Percentiles rank a stretch among this genome's conserved stretches.
Conservation (phyloP, 768 basidiomycete genomes). For the Rossbeevera mucosa region DNA sequence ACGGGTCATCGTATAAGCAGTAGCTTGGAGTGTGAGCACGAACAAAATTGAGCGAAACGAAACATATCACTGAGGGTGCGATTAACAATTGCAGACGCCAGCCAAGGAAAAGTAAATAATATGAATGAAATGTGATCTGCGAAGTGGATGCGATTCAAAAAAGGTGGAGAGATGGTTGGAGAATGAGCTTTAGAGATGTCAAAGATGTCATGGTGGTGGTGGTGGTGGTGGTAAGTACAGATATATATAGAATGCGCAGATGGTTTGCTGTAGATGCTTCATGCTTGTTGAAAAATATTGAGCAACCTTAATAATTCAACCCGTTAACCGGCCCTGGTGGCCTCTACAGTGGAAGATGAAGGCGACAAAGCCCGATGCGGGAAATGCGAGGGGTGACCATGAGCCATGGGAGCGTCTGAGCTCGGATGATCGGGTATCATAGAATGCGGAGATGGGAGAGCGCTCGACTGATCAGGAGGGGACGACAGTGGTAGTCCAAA, state of each 20-base stretch:
- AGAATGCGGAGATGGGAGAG: constrained; percentile 29
- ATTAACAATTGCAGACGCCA: constrained; percentile 28
- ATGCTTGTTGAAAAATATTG: constrained; percentile 36
- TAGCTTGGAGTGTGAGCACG: constrained; percentile 26
- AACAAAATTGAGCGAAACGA: constrained; percentile 13
- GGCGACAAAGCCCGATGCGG: constrained; percentile 36
- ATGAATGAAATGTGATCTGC: constrained; percentile 24
- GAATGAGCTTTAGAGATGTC: constrained; percentile 30
- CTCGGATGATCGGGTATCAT: constrained; percentile 35
- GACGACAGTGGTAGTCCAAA: constrained; percentile 33
- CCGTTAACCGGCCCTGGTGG: constrained; percentile 38
- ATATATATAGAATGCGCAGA: constrained; percentile 39
- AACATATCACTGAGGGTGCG: constrained; percentile 22
- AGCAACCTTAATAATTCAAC: constrained; percentile 36
- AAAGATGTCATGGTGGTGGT: constrained; percentile 27
- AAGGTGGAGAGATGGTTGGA: constrained; percentile 13
- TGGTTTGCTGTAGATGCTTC: constrained; percentile 38
- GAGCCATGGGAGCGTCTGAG: constrained; percentile 26
- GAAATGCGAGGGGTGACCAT: constrained; percentile 37
- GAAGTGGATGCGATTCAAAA: constrained; percentile 28
- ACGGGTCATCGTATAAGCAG: constrained; percentile 25
- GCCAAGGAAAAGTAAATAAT: constrained; percentile 26
- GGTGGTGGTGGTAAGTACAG: constrained; percentile 32
- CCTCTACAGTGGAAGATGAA: constrained; percentile 37
- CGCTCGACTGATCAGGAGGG: constrained; percentile 25